Percentiles rank a stretch among this genome's conserved stretches.
phyloP scores from a whole-genome alignment of 352 stramenopile species.

The Globisporangium mamillatum region DNA sequence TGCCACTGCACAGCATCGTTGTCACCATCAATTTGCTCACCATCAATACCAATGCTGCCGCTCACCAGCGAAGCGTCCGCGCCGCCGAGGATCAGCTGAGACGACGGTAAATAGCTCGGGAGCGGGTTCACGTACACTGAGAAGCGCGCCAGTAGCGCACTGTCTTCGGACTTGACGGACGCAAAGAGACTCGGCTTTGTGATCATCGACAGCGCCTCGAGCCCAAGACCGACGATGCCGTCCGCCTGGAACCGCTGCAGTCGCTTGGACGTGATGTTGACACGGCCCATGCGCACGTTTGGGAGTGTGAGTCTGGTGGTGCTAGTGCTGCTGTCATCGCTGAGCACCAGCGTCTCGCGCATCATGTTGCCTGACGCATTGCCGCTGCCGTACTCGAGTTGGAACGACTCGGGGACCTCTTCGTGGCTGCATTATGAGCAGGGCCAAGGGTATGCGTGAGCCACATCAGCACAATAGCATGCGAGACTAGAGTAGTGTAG shows the following conservation, averaged over 20 bases:
- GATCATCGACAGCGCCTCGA: slow-evolving; percentile 52
- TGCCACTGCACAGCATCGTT: slow-evolving; percentile 30
- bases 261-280: slow-evolving; percentile 39
- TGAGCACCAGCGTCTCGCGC: slow-evolving; percentile 43
- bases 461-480: neutral
- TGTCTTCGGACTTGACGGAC: slow-evolving; percentile 3
- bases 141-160: slow-evolving; percentile 36
- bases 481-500: too few species aligned
- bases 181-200: slow-evolving; percentile 49
- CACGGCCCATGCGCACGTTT: slow-evolving; percentile 42
- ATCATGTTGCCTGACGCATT: slow-evolving; percentile 47
- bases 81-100: slow-evolving; percentile 61
- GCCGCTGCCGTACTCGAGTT: slow-evolving; percentile 67
- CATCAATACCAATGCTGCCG: neutral
- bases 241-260: slow-evolving; percentile 58
- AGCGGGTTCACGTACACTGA: slow-evolving; percentile 70
- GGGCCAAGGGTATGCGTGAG: slow-evolving; percentile 11
- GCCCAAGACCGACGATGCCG: slow-evolving; percentile 60
- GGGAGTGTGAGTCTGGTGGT: slow-evolving; percentile 24
- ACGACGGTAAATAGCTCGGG: slow-evolving; percentile 31
- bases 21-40: neutral
- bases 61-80: slow-evolving; percentile 38
- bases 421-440: slow-evolving; percentile 9
- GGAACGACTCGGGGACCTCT: slow-evolving; percentile 32
- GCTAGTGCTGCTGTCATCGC: slow-evolving; percentile 8